phyloP scores from a whole-genome alignment of 2,329 filamentous ascomycete genomes.

The Fusarium zealandicum region DNA sequence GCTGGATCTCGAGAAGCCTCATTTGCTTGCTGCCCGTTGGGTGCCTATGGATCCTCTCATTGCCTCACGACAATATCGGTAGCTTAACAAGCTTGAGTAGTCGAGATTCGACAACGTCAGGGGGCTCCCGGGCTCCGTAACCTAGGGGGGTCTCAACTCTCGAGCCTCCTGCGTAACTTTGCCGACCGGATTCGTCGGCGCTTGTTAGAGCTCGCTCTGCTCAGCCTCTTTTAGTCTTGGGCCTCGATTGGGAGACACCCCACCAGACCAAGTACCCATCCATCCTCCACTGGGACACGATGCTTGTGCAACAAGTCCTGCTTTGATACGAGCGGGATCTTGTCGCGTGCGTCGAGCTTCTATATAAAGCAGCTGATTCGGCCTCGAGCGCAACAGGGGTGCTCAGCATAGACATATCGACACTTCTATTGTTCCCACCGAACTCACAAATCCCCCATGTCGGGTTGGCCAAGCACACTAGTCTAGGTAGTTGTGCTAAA shows the following conservation, averaged over 20 bases:
- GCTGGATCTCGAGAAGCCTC: slow-evolving; percentile 13
- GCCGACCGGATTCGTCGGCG: slow-evolving; percentile 34
- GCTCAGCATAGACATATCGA: too few relatives aligned
- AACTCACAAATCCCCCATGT: neutral
- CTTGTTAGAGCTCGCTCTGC: slow-evolving; percentile 20
- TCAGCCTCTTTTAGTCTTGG: slow-evolving; percentile 29
- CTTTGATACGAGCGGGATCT: slow-evolving; percentile 6
- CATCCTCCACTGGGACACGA: too few relatives aligned
- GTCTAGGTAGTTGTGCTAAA: neutral
- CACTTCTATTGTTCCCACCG: neutral
- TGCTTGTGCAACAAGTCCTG: neutral
- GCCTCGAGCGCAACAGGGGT: slow-evolving; percentile 15
- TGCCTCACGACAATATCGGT: neutral
- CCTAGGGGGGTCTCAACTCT: slow-evolving; percentile 22
- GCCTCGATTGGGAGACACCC: neutral
- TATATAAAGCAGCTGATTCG: slow-evolving; percentile 24
- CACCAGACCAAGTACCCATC: neutral
- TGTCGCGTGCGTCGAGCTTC: slow-evolving; percentile 27
- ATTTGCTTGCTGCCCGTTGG: slow-evolving; percentile 35
- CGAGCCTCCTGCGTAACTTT: slow-evolving; percentile 15
- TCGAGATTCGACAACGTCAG: slow-evolving; percentile 8
- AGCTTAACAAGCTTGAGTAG: neutral
- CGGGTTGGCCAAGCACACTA: neutral
- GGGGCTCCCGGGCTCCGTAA: slow-evolving; percentile 2
- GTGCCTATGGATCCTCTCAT: slow-evolving; percentile 30